Conservation (phyloP, 2,329 filamentous ascomycete genomes). For the Pestalotiopsis sp. region DNA sequence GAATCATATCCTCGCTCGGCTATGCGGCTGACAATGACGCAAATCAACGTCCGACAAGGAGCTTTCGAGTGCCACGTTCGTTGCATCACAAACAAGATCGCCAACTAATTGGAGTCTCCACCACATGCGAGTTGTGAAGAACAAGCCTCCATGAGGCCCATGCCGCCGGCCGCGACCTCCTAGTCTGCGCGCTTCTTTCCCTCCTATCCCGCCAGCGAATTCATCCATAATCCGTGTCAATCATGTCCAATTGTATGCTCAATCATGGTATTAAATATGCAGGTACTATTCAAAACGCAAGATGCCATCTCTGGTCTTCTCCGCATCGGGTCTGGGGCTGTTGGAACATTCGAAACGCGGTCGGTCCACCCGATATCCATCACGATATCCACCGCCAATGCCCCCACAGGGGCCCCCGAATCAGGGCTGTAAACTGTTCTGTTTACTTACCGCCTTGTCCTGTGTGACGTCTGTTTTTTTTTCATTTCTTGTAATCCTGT, state of each 20-base stretch:
- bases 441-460: neutral
- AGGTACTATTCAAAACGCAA: neutral
- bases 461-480: neutral
- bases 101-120: neutral
- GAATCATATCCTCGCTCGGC: neutral
- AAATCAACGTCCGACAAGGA: neutral
- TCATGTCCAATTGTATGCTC: no score
- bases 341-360: neutral
- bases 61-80: neutral
- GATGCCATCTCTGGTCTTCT: neutral
- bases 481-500: neutral
- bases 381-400: neutral
- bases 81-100: neutral
- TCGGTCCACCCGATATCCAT: neutral
- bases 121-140: neutral
- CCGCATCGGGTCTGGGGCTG: neutral
- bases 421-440: neutral
- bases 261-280: no score
- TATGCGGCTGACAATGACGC: neutral
- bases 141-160: neutral
- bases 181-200: no score
- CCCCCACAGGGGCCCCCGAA: neutral
- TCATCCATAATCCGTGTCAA: no score
- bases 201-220: no score
- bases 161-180: neutral